These are phyloP conservation scores for Neonectria faginata DNA, from an alignment of 2,329 filamentous ascomycete genomes.

Conservation along the genomic window DNA sequence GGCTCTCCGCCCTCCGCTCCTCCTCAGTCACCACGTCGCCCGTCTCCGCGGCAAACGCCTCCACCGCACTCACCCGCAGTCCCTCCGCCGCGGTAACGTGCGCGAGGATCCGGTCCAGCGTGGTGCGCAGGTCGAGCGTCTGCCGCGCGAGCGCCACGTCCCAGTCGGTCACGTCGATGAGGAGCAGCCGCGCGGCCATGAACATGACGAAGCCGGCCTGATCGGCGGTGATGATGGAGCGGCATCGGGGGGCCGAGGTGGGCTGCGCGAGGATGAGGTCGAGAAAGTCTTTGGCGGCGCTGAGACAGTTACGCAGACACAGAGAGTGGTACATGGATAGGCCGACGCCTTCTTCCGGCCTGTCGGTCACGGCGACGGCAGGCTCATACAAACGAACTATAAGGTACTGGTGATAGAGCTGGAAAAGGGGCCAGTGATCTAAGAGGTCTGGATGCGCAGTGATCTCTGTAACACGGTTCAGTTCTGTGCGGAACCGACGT, in stretches of 20 bases:
- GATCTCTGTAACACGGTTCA: slow-evolving; percentile 49
- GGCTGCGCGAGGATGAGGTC: slow-evolving; percentile 47
- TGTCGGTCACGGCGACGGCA: slow-evolving; percentile 49
- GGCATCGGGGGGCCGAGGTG: slow-evolving; percentile 35
- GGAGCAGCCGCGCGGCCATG: slow-evolving; percentile 38
- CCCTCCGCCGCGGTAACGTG: slow-evolving; percentile 28
- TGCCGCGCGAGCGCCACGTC: slow-evolving; percentile 36
- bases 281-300: slow-evolving; percentile 51
- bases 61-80: slow-evolving; percentile 13
- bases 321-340: slow-evolving; percentile 46
- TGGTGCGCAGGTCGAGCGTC: slow-evolving; percentile 30
- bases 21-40: slow-evolving; percentile 34
- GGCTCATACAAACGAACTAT: slow-evolving; percentile 55
- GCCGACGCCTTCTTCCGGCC: slow-evolving; percentile 42
- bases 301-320: slow-evolving; percentile 52
- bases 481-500: slow-evolving; percentile 47
- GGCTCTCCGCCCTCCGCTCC: slow-evolving; percentile 34
- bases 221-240: slow-evolving; percentile 39
- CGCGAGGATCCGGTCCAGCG: slow-evolving; percentile 31
- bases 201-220: slow-evolving; percentile 41
- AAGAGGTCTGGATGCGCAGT: slow-evolving; percentile 33
- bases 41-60: slow-evolving; percentile 25
- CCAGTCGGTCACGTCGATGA: slow-evolving; percentile 43
- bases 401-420: slow-evolving; percentile 51
- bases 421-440: slow-evolving; percentile 35